Evolutionary conservation across 371 early-diverging fungal species (phyloP).

Genomic region (Mucor ambiguus): DNA sequence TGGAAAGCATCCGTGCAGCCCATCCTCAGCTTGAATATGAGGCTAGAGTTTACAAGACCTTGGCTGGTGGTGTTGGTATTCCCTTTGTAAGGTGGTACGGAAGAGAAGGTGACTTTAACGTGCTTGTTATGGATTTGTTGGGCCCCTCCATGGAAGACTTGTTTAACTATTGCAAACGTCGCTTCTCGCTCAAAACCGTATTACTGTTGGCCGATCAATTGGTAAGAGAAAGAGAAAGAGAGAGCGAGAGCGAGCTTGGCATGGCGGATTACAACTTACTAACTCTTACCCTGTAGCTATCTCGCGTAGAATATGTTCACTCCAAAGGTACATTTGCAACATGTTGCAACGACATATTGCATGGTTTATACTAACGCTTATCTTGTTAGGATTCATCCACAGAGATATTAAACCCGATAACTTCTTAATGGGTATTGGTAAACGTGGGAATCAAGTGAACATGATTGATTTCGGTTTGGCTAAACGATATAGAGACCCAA

Average conservation of each 20-base stretch:
- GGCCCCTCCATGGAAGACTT: conserved; percentile 99
- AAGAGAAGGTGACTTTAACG: conserved; percentile 90
- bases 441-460: conserved; percentile 95
- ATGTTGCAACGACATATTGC: not conserved
- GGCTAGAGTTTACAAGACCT: conserved; percentile 90
- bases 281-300: conserved; percentile 63
- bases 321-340: conserved; percentile 61
- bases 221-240: conserved; percentile 65
- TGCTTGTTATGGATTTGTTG: conserved; percentile 97
- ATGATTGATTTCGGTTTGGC: conserved; percentile 99
- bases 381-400: conserved; percentile 52
- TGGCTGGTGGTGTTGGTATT: conserved; percentile 97
- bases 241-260: conserved; percentile 9
- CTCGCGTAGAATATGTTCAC: conserved; percentile 98
- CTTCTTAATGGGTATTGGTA: conserved; percentile 98
- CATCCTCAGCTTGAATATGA: conserved; percentile 98
- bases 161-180: conserved; percentile 97
- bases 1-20: conserved; percentile 89
- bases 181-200: conserved; percentile 98
- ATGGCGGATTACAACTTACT: not conserved
- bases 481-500: conserved; percentile 97
- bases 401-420: conserved; percentile 98
- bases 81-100: conserved; percentile 96
- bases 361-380: not conserved
- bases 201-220: conserved; percentile 98